phyloP scores from a whole-genome alignment of 2,329 filamentous ascomycete species.

The Cytospora chrysosperma region DNA sequence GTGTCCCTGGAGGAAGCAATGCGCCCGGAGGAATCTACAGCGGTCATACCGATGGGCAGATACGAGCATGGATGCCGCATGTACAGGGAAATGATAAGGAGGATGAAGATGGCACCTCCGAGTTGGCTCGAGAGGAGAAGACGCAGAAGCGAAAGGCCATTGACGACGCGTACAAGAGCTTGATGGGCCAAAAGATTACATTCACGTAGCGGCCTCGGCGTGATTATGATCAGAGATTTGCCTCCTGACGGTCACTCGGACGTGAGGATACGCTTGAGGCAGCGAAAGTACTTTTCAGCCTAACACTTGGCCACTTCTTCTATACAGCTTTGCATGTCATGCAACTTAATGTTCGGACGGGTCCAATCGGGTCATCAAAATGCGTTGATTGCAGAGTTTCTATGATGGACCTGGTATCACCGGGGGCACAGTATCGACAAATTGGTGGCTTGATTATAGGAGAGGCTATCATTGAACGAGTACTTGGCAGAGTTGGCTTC shows the following conservation, averaged over 20 bases:
- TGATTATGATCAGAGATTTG: background rate
- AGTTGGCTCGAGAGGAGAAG: constrained; percentile 49
- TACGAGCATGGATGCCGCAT: constrained; percentile 72
- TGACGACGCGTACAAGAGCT: constrained; percentile 74
- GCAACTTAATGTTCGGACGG: background rate
- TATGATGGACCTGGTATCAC: background rate
- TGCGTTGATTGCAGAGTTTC: background rate
- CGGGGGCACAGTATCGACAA: background rate
- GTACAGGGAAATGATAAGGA: constrained; percentile 43
- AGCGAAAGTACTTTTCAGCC: background rate
- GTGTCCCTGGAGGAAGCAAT: constrained; percentile 59
- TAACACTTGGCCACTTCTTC: background rate
- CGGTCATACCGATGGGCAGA: constrained; percentile 79
- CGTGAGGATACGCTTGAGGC: background rate
- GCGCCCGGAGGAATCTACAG: constrained; percentile 66
- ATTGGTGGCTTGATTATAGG: background rate
- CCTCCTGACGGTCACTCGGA: background rate
- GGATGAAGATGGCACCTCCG: constrained; percentile 41
- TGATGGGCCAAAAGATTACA: constrained; percentile 71
- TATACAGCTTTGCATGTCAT: background rate
- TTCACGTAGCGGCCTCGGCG: constrained; percentile 42
- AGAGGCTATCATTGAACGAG: background rate
- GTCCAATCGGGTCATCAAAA: background rate
- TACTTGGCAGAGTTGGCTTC: too few relatives aligned
- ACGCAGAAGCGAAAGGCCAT: constrained; percentile 75